phyloP scores from a whole-genome alignment of 2,329 filamentous ascomycete genomes.

The Fonsecaea erecta region DNA sequence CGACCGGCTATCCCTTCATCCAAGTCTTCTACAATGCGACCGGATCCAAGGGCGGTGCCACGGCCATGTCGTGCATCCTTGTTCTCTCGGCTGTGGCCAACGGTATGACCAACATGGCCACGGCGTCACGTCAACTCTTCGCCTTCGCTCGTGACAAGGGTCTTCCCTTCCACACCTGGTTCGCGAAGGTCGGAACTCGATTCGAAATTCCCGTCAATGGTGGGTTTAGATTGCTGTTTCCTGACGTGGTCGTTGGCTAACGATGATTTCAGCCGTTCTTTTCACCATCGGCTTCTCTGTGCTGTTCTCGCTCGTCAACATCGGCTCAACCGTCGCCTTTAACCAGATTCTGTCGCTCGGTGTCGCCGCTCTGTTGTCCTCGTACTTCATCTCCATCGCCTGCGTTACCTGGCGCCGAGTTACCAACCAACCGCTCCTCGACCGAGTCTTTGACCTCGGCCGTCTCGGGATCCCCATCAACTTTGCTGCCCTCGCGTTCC shows the following conservation, averaged over 20 bases:
- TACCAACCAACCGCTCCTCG: slow-evolving; percentile 42
- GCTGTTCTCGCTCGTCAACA: slow-evolving; percentile 56
- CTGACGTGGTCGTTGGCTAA: not conserved
- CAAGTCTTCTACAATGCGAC: slow-evolving; percentile 53
- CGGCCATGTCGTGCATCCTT: slow-evolving; percentile 31
- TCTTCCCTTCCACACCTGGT: slow-evolving; percentile 21
- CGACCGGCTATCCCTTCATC: slow-evolving; percentile 45
- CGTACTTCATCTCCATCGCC: slow-evolving; percentile 56
- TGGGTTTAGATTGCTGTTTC: not conserved
- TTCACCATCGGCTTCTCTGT: slow-evolving; percentile 42
- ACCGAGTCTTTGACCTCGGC: slow-evolving; percentile 52
- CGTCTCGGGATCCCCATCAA: slow-evolving; percentile 52
- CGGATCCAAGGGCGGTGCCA: slow-evolving; percentile 39
- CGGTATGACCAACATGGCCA: slow-evolving; percentile 43
- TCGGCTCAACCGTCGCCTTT: slow-evolving; percentile 57
- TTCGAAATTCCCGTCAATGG: slow-evolving; percentile 46
- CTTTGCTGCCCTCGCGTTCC: slow-evolving; percentile 29
- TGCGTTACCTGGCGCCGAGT: slow-evolving; percentile 49
- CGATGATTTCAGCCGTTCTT: slow-evolving; percentile 42
- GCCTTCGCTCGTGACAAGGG: slow-evolving; percentile 32
- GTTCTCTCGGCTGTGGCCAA: slow-evolving; percentile 35
- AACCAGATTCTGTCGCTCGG: slow-evolving; percentile 58
- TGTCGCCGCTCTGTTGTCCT: slow-evolving; percentile 54
- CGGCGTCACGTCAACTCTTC: slow-evolving; percentile 44
- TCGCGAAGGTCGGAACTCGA: slow-evolving; percentile 22